Evolutionary conservation across 495 filamentous ascomycete genomes (phyloP).

Genomic region (Penicillium samsonianum): DNA sequence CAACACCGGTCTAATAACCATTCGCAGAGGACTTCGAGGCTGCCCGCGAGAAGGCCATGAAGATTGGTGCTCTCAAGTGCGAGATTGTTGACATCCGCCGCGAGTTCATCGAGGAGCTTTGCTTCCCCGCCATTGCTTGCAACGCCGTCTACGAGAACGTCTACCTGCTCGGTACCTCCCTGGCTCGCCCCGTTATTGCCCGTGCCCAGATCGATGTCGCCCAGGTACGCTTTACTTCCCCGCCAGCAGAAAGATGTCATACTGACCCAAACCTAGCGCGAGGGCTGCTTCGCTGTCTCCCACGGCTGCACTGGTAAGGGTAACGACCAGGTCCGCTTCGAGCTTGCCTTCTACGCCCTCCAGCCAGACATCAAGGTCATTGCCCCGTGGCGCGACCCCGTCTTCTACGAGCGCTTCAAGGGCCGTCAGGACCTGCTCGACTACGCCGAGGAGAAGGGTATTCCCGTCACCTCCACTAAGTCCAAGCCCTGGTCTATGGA

Average conservation of each 20-base stretch:
- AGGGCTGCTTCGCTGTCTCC: constrained; percentile 57
- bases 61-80: constrained; percentile 55
- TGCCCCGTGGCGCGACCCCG: constrained; percentile 82
- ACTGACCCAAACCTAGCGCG: constrained; percentile 23
- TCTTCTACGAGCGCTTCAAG: constrained; percentile 79
- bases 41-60: constrained; percentile 55
- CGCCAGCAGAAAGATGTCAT: not conserved
- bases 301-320: constrained; percentile 89
- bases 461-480: constrained; percentile 88
- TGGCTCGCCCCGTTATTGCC: constrained; percentile 89
- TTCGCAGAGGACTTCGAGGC: constrained; percentile 62
- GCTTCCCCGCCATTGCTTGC: constrained; percentile 80
- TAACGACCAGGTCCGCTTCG: constrained; percentile 87
- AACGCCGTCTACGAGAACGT: constrained; percentile 85
- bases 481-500: constrained; percentile 80
- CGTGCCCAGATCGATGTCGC: constrained; percentile 77
- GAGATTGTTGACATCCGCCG: constrained; percentile 56
- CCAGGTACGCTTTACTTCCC: constrained; percentile 16
- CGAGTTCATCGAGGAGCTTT: constrained; percentile 84
- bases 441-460: constrained; percentile 74
- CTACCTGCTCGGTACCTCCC: constrained; percentile 76
- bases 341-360: constrained; percentile 73
- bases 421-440: constrained; percentile 88
- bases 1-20: constrained; percentile 7
- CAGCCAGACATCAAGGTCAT: constrained; percentile 81